Evolutionary conservation across 2,329 filamentous ascomycete species (phyloP).

Genomic region (Zasmidium citrigriseum): DNA sequence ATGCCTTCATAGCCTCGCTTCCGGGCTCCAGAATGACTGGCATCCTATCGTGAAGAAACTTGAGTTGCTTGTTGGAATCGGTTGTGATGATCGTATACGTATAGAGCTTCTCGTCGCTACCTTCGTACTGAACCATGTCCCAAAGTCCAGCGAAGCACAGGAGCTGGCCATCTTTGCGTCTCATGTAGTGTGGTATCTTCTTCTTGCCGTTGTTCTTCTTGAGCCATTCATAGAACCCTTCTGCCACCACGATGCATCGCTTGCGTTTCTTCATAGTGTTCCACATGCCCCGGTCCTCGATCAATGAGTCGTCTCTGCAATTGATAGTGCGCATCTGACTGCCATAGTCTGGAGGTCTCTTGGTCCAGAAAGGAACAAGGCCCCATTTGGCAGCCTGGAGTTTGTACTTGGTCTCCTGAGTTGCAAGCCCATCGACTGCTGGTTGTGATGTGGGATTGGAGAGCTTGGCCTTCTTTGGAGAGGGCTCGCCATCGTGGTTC

Average conservation of each 20-base stretch:
- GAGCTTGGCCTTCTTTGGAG: slow-evolving; percentile 26
- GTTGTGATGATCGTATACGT: slow-evolving; percentile 96
- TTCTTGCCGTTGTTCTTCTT: slow-evolving; percentile 75
- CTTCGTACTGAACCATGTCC: slow-evolving; percentile 83
- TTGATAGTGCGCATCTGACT: slow-evolving; percentile 89
- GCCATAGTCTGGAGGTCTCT: slow-evolving; percentile 74
- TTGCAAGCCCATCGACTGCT: slow-evolving; percentile 24
- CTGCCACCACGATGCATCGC: slow-evolving; percentile 81
- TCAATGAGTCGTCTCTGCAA: slow-evolving; percentile 84
- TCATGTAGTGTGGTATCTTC: slow-evolving; percentile 82
- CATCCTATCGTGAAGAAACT: slow-evolving; percentile 92
- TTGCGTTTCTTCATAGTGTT: slow-evolving; percentile 85
- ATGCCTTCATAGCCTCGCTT: slow-evolving; percentile 67
- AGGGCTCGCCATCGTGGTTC: slow-evolving; percentile 21
- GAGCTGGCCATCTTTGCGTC: slow-evolving; percentile 75
- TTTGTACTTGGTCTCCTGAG: slow-evolving; percentile 64
- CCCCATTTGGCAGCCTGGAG: slow-evolving; percentile 97
- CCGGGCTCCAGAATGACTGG: slow-evolving; percentile 84
- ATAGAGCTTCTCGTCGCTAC: slow-evolving; percentile 69
- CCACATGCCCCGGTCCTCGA: slow-evolving; percentile 81
- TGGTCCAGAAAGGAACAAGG: slow-evolving; percentile 90
- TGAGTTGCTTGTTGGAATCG: slow-evolving; percentile 76
- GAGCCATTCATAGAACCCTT: slow-evolving; percentile 97
- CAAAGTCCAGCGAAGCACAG: slow-evolving; percentile 91
- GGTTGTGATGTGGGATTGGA: slow-evolving; percentile 16